A percentile compares a stretch with the other conserved stretches of the same genome.
Evolutionary conservation across 306 rosid species (phyloP).

Genomic region (Astragalus membranaceus): DNA sequence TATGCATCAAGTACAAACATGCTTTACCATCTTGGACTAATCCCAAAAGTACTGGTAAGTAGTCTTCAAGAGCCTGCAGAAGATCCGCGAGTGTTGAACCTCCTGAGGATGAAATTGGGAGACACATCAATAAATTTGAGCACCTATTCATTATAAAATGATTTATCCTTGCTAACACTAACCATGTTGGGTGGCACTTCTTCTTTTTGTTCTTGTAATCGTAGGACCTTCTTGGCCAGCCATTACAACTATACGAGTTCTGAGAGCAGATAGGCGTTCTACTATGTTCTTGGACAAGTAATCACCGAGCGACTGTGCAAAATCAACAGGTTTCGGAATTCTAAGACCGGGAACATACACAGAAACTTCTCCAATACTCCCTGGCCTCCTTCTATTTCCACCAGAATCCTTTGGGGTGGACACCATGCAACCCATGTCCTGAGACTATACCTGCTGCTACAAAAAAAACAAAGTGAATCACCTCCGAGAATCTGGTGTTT

Average conservation of each 20-base stretch:
- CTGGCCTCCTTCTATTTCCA: conserved; percentile 83
- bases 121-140: conserved; percentile 28
- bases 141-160: conserved; percentile 11
- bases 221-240: conserved; percentile 94
- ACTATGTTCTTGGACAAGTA: conserved; percentile 69
- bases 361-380: conserved; percentile 88
- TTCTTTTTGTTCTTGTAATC: conserved; percentile 80
- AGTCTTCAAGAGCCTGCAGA: conserved; percentile 89
- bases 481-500: conserved; percentile 16
- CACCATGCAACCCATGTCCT: conserved; percentile 83
- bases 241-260: conserved; percentile 96
- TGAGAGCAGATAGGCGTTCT: conserved; percentile 80
- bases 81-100: conserved; percentile 93
- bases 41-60: conserved; percentile 92
- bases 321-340: conserved; percentile 91
- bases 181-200: conserved; percentile 88
- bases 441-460: conserved; percentile 41
- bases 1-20: conserved; percentile 14
- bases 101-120: conserved; percentile 48
- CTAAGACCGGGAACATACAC: conserved; percentile 93
- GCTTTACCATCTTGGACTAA: conserved; percentile 78
- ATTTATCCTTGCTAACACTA: conserved; percentile 27
- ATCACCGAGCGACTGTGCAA: conserved; percentile 67
- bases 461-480: conserved; percentile 32
- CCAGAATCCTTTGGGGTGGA: conserved; percentile 76